Evolutionary conservation across 768 basidiomycete species (phyloP).

Genomic region (Hygrophorus pudorinus): DNA sequence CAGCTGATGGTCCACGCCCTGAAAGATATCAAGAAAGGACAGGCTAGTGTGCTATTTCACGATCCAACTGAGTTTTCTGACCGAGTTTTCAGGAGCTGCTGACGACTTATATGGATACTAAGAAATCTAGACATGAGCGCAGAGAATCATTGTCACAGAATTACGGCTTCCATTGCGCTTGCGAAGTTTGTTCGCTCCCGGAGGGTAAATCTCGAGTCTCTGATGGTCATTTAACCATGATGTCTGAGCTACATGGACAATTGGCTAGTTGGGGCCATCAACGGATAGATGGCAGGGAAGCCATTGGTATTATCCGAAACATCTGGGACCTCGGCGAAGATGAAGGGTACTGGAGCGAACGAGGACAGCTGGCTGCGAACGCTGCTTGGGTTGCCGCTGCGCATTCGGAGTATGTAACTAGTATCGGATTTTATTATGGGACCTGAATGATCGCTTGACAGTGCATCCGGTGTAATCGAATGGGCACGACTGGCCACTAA

Average conservation of each 20-base stretch:
- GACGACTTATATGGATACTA: slow-evolving; percentile 53
- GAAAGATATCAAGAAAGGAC: slow-evolving; percentile 39
- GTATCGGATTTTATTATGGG: not conserved
- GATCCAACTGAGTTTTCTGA: slow-evolving; percentile 1
- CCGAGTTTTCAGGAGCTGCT: slow-evolving; percentile 39
- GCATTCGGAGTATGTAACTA: slow-evolving; percentile 49
- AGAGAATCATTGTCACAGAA: slow-evolving; percentile 37
- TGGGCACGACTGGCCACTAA: slow-evolving; percentile 41
- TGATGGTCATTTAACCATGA: slow-evolving; percentile 37
- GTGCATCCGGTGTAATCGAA: slow-evolving; percentile 31
- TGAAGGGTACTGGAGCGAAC: slow-evolving; percentile 60
- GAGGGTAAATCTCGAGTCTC: slow-evolving; percentile 37
- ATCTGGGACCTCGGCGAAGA: slow-evolving; percentile 52
- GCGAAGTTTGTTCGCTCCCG: slow-evolving; percentile 47
- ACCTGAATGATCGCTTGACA: slow-evolving; percentile 13
- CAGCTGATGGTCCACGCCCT: slow-evolving; percentile 48
- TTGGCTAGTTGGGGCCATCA: slow-evolving; percentile 41
- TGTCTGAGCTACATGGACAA: slow-evolving; percentile 32
- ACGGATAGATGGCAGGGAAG: slow-evolving; percentile 36
- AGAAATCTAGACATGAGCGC: slow-evolving; percentile 39
- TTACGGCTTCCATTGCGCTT: slow-evolving; percentile 53
- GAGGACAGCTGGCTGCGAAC: slow-evolving; percentile 54
- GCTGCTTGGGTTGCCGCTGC: slow-evolving; percentile 49
- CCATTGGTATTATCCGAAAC: slow-evolving; percentile 33
- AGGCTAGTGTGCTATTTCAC: slow-evolving; percentile 24